Base-by-base conservation (phyloP, 2,329 filamentous ascomycete species). In the Lecanicillium sp. region DNA sequence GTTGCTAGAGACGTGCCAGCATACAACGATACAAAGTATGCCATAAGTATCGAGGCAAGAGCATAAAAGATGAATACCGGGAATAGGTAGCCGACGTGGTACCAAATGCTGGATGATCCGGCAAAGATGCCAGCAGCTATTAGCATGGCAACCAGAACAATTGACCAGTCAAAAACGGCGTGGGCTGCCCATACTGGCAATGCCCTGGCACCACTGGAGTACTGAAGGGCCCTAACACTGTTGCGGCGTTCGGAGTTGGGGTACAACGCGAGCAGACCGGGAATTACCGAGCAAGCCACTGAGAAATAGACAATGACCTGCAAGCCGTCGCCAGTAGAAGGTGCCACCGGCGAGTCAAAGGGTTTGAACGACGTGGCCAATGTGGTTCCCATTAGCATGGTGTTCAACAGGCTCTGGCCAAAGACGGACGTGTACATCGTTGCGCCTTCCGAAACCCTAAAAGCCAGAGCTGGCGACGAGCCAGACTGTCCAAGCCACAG, bases 191-290 rank as follows among this genome's bases (percentile, higher is more conserved):
- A 94, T 2, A 94, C 65, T 2, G 87, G 84, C 3, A 83, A 64
- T 2, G 83, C 79, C 15, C 84, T 72, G 27, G 92, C 86, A 29
- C 87, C 87, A 54, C 92, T 94, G 39, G 84, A 89, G 61, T 90
- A 94, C 57, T 94, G 82, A 20, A 94, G 65, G 7, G 83, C 81
- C 36, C 87, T 75, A 28, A 94, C 84, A 42, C 85, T 81, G 39
- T 78, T 69, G 7, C 85, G 65, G 14, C 86, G 72, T 59, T 94
- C 87, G 9, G 84, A 63, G 4, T 86, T 92, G 1, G 85, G 84
- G 54, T 94, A 94, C 7, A 94, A 64, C 0, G 83, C 77, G 52
- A 94, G 90, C 63, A 94, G 86, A 5, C 81, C 84, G 0, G 87
- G 85, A 50, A 81, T 88, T 1, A 81, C 78, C n/a, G 74, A 70